Evolutionary conservation across 495 filamentous ascomycete species (phyloP).

Genomic region (Bacidia gigantensis): DNA sequence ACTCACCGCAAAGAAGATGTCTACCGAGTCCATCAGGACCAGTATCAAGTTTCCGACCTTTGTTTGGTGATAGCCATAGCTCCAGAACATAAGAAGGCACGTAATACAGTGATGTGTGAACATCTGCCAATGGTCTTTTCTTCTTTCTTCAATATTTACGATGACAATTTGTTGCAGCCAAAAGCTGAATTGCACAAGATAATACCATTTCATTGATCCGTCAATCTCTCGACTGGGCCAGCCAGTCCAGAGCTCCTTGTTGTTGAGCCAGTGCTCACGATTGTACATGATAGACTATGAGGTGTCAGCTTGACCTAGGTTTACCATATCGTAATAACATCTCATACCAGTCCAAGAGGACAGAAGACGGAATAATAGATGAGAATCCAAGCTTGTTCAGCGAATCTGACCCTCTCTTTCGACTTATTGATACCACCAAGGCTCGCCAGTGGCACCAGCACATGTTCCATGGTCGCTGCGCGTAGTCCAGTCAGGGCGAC

Average conservation of each 20-base stretch:
- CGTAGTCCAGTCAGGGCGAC: slow-evolving; percentile 76
- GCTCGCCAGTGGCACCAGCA: slow-evolving; percentile 63
- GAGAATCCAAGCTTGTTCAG: slow-evolving; percentile 84
- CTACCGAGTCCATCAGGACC: slow-evolving; percentile 86
- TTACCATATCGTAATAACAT: no score
- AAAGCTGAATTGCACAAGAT: slow-evolving; percentile 81
- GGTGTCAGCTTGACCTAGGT: background rate
- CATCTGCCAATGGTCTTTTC: slow-evolving; percentile 96
- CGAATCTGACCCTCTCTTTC: slow-evolving; percentile 67
- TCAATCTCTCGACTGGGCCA: slow-evolving; percentile 66
- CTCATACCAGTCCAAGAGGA: slow-evolving; percentile 64
- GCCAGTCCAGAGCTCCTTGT: slow-evolving; percentile 63
- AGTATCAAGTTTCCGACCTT: slow-evolving; percentile 82
- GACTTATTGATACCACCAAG: slow-evolving; percentile 51
- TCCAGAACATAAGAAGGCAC: slow-evolving; percentile 58
- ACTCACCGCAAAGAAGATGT: slow-evolving; percentile 75
- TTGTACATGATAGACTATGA: slow-evolving; percentile 64
- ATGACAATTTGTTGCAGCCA: slow-evolving; percentile 91
- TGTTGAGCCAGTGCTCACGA: slow-evolving; percentile 63
- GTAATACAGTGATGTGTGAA: slow-evolving; percentile 90
- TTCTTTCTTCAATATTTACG: slow-evolving; percentile 81
- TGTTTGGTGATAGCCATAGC: slow-evolving; percentile 72
- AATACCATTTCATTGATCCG: slow-evolving; percentile 75
- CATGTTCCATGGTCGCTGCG: slow-evolving; percentile 72
- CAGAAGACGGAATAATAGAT: slow-evolving; percentile 71